Evolutionary conservation across 208 protist genomes (phyloP).

Genomic region (Trypanosoma congolense): DNA sequence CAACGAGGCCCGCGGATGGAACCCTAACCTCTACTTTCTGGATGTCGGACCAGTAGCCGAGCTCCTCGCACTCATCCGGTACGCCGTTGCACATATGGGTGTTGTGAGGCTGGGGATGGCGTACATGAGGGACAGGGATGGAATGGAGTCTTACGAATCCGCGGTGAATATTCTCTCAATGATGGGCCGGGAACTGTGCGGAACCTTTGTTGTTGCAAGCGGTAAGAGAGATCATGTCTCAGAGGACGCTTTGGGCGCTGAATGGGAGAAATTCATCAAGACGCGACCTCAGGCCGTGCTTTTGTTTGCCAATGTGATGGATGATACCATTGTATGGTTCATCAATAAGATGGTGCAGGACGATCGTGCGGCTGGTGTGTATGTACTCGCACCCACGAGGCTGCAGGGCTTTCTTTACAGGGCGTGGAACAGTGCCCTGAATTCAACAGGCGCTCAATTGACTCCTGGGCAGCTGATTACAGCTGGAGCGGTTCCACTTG

Average conservation of each 20-base stretch:
- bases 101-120: constrained; percentile 26
- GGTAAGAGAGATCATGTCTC: not conserved
- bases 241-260: constrained; percentile 5
- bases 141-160: constrained; percentile 6
- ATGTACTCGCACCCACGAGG: constrained; percentile 5
- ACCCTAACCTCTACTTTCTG: constrained; percentile 26
- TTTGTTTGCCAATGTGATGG: not conserved
- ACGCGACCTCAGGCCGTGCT: constrained; percentile 8
- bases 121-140: constrained; percentile 11
- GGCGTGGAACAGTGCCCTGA: constrained; percentile 1
- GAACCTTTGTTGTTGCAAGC: constrained; percentile 4
- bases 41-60: constrained; percentile 28
- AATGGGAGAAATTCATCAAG: constrained; percentile 6
- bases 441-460: not conserved
- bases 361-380: constrained; percentile 3
- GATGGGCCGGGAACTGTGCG: constrained; percentile 6
- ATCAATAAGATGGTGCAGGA: constrained; percentile 13
- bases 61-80: constrained; percentile 27
- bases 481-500: constrained; percentile 21
- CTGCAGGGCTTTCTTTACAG: not conserved
- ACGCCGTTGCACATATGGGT: constrained; percentile 23
- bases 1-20: constrained; percentile 22
- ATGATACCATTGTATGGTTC: not conserved
- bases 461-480: constrained; percentile 16
- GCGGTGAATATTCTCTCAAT: constrained; percentile 2